phyloP scores from a whole-genome alignment of 495 filamentous ascomycete species.

The Melanomma pulvis-pyrius region DNA sequence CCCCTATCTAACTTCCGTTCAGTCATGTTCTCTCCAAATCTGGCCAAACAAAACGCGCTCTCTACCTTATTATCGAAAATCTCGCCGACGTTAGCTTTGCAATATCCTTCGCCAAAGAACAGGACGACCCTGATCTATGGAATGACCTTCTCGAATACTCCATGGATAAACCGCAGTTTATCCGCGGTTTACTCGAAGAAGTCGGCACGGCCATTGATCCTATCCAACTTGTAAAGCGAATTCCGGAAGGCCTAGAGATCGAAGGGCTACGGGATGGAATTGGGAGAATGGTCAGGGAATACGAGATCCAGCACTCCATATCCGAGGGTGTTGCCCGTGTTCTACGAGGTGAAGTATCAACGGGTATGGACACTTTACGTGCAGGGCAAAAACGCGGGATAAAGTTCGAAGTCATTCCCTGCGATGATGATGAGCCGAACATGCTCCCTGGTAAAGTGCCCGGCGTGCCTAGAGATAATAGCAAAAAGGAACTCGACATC shows the following conservation, averaged over 20 bases:
- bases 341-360: conserved; percentile 80
- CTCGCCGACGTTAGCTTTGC: conserved; percentile 86
- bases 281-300: conserved; percentile 83
- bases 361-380: conserved; percentile 75
- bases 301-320: conserved; percentile 89
- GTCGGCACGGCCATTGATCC: conserved; percentile 92
- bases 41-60: conserved; percentile 84
- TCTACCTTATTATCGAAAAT: conserved; percentile 87
- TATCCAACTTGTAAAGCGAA: conserved; percentile 82
- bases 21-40: conserved; percentile 87
- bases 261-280: conserved; percentile 85
- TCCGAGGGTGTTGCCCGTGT: conserved; percentile 87
- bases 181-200: conserved; percentile 87
- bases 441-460: neutral
- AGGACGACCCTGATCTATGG: conserved; percentile 89
- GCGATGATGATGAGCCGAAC: conserved; percentile 26
- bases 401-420: conserved; percentile 74
- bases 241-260: conserved; percentile 88
- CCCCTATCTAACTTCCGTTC: neutral
- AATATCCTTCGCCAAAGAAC: conserved; percentile 90
- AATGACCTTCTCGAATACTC: conserved; percentile 90
- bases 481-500: conserved; percentile 22
- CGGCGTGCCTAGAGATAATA: conserved; percentile 35
- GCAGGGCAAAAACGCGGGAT: conserved; percentile 79
- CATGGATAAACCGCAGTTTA: conserved; percentile 96